Percentiles rank a stretch among this genome's conserved stretches.
Evolutionary conservation across 768 basidiomycete species (phyloP).

Genomic region (Calocera viscosa): DNA sequence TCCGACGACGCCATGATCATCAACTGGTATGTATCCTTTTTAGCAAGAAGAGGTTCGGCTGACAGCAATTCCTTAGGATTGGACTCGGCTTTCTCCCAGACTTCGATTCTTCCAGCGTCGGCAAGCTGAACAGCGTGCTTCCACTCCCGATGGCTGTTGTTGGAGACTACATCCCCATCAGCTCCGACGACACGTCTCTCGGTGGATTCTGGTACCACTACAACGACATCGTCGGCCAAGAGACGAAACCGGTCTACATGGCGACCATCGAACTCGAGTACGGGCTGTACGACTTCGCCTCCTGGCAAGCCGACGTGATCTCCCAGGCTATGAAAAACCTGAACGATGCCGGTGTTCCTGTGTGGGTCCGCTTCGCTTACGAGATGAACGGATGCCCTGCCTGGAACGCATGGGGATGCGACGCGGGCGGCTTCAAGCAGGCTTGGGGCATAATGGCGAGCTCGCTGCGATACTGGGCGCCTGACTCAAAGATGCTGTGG

Average conservation of each 20-base stretch:
- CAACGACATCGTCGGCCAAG: constrained; percentile 10
- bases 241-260: constrained; percentile 13
- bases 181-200: constrained; percentile 8
- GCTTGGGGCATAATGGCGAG: constrained; percentile 8
- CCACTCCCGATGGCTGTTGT: constrained; percentile 10
- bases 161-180: constrained; percentile 14
- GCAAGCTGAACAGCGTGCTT: neutral
- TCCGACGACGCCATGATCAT: neutral
- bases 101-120: neutral
- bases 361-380: constrained; percentile 17
- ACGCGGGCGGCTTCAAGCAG: constrained; percentile 11
- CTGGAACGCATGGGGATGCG: constrained; percentile 15
- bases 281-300: constrained; percentile 8
- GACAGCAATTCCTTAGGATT: neutral
- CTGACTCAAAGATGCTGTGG: constrained; percentile 9
- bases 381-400: constrained; percentile 15
- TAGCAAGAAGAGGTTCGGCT: neutral
- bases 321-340: constrained; percentile 10
- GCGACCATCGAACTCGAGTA: constrained; percentile 15
- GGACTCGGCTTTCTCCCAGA: neutral
- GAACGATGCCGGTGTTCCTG: constrained; percentile 13
- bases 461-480: neutral
- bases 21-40: neutral
- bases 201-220: constrained; percentile 13
- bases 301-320: constrained; percentile 13